Conservation (phyloP, 768 basidiomycete species). For the Pleurotus eryngii region DNA sequence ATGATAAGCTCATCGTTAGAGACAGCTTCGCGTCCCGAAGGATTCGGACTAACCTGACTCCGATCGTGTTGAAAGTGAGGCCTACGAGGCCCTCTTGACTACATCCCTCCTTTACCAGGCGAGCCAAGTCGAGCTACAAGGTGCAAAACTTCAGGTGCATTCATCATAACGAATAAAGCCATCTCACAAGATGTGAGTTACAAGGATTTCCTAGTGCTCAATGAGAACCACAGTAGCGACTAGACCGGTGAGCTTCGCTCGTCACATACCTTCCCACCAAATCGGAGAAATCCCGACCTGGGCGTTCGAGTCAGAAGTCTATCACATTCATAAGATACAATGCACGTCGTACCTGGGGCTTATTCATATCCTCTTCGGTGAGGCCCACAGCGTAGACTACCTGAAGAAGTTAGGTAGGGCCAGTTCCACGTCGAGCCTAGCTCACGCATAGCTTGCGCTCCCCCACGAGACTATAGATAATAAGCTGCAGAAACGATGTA, state of each 20-base stretch:
- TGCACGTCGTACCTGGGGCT: slow-evolving; percentile 60
- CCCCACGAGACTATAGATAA: slow-evolving; percentile 43
- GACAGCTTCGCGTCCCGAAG: too few relatives aligned
- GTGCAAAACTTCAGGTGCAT: slow-evolving; percentile 1
- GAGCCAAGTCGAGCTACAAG: slow-evolving; percentile 69
- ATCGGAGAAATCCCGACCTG: slow-evolving; percentile 86
- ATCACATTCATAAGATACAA: neutral
- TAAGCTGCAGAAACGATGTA: neutral
- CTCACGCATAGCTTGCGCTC: slow-evolving; percentile 85
- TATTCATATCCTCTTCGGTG: slow-evolving; percentile 76
- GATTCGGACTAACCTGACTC: slow-evolving; percentile 56
- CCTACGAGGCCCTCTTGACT: slow-evolving; percentile 78
- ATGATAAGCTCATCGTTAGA: too few relatives aligned
- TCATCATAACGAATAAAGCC: neutral
- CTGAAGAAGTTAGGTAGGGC: neutral
- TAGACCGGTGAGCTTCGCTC: too few relatives aligned
- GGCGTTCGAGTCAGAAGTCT: neutral
- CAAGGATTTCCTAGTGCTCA: slow-evolving; percentile 70
- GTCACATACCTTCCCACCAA: slow-evolving; percentile 83
- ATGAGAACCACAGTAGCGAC: too few relatives aligned
- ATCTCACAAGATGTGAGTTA: slow-evolving; percentile 71
- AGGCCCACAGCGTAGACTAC: slow-evolving; percentile 79
- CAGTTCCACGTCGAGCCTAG: slow-evolving; percentile 6
- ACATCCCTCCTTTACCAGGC: slow-evolving; percentile 80
- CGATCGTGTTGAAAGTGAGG: slow-evolving; percentile 81